Base-by-base conservation (phyloP, 2,329 filamentous ascomycete species). In the Lachnum nothofagi region DNA sequence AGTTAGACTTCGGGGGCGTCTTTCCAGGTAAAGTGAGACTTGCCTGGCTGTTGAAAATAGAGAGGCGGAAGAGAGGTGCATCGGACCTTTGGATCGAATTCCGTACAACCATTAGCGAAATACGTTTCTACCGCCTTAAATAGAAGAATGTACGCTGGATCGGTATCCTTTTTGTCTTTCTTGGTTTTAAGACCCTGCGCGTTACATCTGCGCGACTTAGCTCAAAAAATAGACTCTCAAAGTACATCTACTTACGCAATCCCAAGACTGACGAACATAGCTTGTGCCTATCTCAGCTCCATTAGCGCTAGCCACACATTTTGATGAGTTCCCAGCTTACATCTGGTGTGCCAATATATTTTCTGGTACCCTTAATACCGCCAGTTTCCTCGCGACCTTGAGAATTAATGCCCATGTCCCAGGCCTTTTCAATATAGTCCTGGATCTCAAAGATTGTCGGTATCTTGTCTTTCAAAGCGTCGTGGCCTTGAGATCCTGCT, bases 311-410 rank as follows among this genome's bases (percentile, higher is more conserved):
- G 27, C 41, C 41, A 35, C 6, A 37, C 44, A 8, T 44, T 39
- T 24, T 5, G 37, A 27, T 19, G 49, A 46, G 22, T 39, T 4
- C 40, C 47, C 5, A 31, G 51, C 65, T 57, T 72, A 88, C 87
- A 74, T 97, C 91, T 7, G 88, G 83, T 1, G 91, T 96, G 14
- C 91, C 91, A 59, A 97, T 97, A 63, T 93, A 97, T 67, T 96
- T 97, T 52, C 93, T 80, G 0, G 91, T 95, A n/a, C 84, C 84
- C 55, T 74, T 80, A 55, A 97, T 86, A 1, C 90, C 89, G 2
- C 91, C 91, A 0, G 91, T 96, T 67, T 97, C 89, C 2, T 80
- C 64, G 27, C 88, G 78, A 3, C 86, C 88, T 38, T 82, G 76
- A 3, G 78, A 65, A 60, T 94, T 93, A 64, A 93, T 88, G 0